These are phyloP conservation scores for Phaeodactylum tricornutum DNA, from an alignment of 108 stramenopile genomes.

Conservation along the genomic window DNA sequence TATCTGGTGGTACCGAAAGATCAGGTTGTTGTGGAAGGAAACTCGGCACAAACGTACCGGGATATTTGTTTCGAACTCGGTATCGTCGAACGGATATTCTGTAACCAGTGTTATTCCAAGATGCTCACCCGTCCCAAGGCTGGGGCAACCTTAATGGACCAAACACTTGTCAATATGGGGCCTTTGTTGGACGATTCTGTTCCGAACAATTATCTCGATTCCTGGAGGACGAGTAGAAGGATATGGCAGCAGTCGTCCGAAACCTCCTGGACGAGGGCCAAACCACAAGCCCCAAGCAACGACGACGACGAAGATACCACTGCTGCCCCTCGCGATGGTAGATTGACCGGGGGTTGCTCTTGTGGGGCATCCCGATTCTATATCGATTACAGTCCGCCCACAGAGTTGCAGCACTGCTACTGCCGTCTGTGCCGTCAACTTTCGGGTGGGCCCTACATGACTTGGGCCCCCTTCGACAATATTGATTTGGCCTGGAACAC, in stretches of 20 bases:
- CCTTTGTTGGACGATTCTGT: conserved; percentile 8
- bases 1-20: conserved; percentile 10
- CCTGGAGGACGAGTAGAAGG: conserved; percentile 5
- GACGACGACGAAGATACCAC: neutral
- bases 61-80: conserved; percentile 14
- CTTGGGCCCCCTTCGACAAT: conserved; percentile 26
- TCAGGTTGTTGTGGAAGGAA: neutral
- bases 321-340: no score
- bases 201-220: neutral
- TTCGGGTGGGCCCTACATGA: conserved; percentile 23
- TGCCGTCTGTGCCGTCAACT: conserved; percentile 25
- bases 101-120: conserved; percentile 17
- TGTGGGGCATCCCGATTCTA: conserved; percentile 20
- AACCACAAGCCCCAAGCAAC: neutral
- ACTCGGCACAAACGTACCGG: conserved; percentile 2
- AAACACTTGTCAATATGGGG: conserved; percentile 13
- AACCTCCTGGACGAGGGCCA: conserved; percentile 2
- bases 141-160: neutral
- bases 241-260: conserved; percentile 4
- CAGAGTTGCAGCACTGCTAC: conserved; percentile 33
- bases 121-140: conserved; percentile 4
- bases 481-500: conserved; percentile 14
- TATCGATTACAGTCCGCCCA: conserved; percentile 5
- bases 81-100: conserved; percentile 19
- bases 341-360: conserved; percentile 13